phyloP scores from a whole-genome alignment of 2,329 filamentous ascomycete species.

The Botrytis squamosa region DNA sequence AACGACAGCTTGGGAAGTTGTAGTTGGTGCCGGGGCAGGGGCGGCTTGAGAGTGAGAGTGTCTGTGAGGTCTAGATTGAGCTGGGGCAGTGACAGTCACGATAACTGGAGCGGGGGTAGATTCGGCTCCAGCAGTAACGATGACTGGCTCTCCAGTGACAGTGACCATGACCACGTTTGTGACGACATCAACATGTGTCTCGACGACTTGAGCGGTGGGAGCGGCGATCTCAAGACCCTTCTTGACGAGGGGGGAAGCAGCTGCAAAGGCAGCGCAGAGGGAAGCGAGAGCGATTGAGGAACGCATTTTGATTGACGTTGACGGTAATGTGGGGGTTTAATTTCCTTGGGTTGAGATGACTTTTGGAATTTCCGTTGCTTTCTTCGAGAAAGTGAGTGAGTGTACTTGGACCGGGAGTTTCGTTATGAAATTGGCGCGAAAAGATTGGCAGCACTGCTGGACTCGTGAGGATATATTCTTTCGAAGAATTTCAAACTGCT shows the following conservation, averaged over 20 bases:
- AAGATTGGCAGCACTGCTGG: constrained; percentile 38
- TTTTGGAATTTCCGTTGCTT: constrained; percentile 23
- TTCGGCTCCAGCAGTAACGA: constrained; percentile 11
- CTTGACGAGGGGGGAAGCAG: constrained; percentile 39
- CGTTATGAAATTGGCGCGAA: constrained; percentile 20
- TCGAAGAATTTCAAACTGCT: constrained; percentile 29
- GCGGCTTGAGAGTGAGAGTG: constrained; percentile 8
- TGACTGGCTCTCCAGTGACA: neutral
- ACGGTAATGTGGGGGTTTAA: neutral
- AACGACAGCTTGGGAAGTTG: constrained; percentile 15
- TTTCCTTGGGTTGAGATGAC: constrained; percentile 11
- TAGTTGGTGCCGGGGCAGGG: constrained; percentile 10
- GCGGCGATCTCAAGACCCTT: constrained; percentile 24
- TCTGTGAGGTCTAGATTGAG: constrained; percentile 18
- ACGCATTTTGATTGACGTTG: constrained; percentile 42
- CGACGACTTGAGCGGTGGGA: neutral
- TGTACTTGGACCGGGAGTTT: constrained; percentile 23
- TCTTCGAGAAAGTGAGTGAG: constrained; percentile 31
- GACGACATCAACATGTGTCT: constrained; percentile 33
- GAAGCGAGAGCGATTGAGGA: constrained; percentile 42
- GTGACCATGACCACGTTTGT: constrained; percentile 41
- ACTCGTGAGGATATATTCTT: constrained; percentile 31
- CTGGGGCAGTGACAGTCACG: constrained; percentile 18
- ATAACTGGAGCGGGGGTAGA: constrained; percentile 10
- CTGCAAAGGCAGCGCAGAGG: constrained; percentile 40